Percentiles rank a stretch among this genome's conserved stretches.
These are phyloP conservation scores for Bondarzewia mesenterica DNA, from an alignment of 1,284 basidiomycete genomes.

Conservation along the genomic window DNA sequence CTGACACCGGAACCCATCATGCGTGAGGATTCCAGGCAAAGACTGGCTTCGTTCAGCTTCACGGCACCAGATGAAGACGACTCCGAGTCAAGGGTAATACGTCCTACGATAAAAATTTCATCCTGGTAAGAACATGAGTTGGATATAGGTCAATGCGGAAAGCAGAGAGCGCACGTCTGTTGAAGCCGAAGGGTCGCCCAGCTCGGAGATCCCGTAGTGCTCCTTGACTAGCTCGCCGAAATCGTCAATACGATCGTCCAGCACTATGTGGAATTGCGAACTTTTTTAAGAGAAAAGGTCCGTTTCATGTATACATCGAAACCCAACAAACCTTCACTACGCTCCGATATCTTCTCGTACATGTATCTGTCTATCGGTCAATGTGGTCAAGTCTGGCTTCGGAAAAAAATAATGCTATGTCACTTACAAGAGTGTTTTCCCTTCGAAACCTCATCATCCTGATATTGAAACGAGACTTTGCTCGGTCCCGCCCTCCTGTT, in stretches of 20 bases:
- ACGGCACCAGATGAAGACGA: conserved; percentile 35
- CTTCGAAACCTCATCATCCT: conserved; percentile 29
- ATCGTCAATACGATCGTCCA: conserved; percentile 83
- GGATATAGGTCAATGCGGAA: conserved; percentile 2
- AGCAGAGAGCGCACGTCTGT: conserved; percentile 52
- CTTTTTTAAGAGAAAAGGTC: neutral
- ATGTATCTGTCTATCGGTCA: conserved; percentile 72
- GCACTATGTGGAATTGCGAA: conserved; percentile 31
- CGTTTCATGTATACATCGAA: no score
- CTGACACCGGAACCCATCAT: conserved; percentile 68
- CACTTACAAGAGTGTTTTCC: conserved; percentile 49
- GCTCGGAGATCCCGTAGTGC: conserved; percentile 61
- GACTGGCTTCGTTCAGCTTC: conserved; percentile 68
- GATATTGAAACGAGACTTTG: conserved; percentile 34
- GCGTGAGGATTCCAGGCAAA: conserved; percentile 78
- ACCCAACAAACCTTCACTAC: conserved; percentile 60
- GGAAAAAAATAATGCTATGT: neutral
- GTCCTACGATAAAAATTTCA: conserved; percentile 70
- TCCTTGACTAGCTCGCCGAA: conserved; percentile 65
- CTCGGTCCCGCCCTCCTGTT: conserved; percentile 26
- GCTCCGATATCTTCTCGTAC: conserved; percentile 82
- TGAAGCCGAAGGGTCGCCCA: conserved; percentile 70
- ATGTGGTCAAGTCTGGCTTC: neutral
- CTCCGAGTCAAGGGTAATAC: conserved; percentile 72
- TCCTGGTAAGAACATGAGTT: conserved; percentile 39